Evolutionary conservation across 2,329 filamentous ascomycete species (phyloP).

Genomic region (Aspergillus fructus): DNA sequence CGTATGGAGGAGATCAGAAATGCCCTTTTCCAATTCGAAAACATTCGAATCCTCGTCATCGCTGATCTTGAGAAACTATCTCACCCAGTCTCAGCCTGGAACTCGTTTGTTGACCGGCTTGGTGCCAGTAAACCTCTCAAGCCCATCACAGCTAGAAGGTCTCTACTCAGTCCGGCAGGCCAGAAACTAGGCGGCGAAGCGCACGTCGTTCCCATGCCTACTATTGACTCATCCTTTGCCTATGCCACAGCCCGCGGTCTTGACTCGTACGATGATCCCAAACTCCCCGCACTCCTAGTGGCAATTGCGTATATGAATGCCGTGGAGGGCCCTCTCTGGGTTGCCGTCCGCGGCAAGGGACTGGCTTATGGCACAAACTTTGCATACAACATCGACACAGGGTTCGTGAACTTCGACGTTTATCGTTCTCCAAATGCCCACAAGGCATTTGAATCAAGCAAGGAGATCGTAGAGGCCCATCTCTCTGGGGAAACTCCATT

Average conservation of each 20-base stretch:
- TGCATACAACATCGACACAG: constrained; percentile 72
- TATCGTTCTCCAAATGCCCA: constrained; percentile 87
- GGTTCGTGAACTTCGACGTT: constrained; percentile 78
- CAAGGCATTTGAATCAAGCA: constrained; percentile 78
- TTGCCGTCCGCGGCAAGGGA: constrained; percentile 85
- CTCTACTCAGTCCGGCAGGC: constrained; percentile 74
- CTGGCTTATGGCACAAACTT: constrained; percentile 89
- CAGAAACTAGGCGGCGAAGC: constrained; percentile 71
- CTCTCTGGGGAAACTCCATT: constrained; percentile 70
- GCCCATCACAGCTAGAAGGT: constrained; percentile 68
- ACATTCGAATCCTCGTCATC: constrained; percentile 81
- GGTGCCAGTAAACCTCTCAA: constrained; percentile 57
- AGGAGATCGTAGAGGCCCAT: constrained; percentile 71
- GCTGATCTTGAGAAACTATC: constrained; percentile 74
- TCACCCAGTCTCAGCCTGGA: constrained; percentile 78
- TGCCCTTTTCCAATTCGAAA: constrained; percentile 76
- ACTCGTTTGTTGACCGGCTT: constrained; percentile 57
- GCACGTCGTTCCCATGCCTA: constrained; percentile 84
- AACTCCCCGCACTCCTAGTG: constrained; percentile 80
- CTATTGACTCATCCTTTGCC: constrained; percentile 88
- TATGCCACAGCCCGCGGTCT: constrained; percentile 74
- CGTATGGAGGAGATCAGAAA: constrained; percentile 76
- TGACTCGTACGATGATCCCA: constrained; percentile 71
- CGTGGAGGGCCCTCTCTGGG: constrained; percentile 92
- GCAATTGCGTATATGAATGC: constrained; percentile 88